Conservation (phyloP, 306 rosid genomes). For the Dryas octopetala region DNA sequence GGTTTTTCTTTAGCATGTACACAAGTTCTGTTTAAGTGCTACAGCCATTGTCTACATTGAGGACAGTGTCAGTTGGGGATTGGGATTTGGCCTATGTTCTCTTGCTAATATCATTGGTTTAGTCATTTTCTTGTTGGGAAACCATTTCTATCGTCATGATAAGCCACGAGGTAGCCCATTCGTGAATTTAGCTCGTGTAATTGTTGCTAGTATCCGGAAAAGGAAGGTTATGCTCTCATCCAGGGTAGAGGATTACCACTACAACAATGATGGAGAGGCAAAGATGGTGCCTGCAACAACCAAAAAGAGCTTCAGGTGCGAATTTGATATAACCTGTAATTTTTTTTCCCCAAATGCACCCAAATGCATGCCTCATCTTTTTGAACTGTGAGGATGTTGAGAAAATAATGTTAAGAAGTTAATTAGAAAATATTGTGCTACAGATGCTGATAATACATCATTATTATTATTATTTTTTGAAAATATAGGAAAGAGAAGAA, state of each 20-base stretch:
- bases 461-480: too few species aligned
- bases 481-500: too few species aligned
- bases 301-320: constrained; percentile 42
- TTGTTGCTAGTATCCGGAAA: constrained; percentile 41
- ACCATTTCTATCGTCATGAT: constrained; percentile 31
- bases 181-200: constrained; percentile 31
- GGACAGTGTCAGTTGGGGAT: constrained; percentile 38
- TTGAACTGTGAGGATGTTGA: too few species aligned
- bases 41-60: constrained; percentile 39
- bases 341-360: too few species aligned
- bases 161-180: constrained; percentile 38
- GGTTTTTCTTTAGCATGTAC: constrained; percentile 40
- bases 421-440: too few species aligned
- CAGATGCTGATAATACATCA: too few species aligned
- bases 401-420: too few species aligned
- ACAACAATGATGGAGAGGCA: constrained; percentile 10
- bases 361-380: too few species aligned
- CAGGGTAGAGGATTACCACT: constrained; percentile 23
- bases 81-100: constrained; percentile 38
- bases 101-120: constrained; percentile 20
- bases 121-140: constrained; percentile 27
- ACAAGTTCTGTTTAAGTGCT: constrained; percentile 6
- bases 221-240: constrained; percentile 34
- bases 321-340: not conserved
- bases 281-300: constrained; percentile 11